phyloP scores from a whole-genome alignment of 169 alveolate genomes.

The Cryptosporidium parvum region DNA sequence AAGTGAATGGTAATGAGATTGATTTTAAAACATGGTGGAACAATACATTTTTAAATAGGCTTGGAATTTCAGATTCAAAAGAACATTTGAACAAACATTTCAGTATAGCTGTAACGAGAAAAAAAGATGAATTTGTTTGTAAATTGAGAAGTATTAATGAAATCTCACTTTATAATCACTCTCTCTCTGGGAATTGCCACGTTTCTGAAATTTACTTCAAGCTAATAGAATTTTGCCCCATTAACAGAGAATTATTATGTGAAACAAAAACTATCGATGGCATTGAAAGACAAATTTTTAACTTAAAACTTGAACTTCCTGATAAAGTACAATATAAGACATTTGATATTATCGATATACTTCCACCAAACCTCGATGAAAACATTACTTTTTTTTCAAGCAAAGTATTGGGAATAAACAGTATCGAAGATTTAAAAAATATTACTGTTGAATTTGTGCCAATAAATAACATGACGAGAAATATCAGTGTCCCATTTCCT shows the following conservation, averaged over 20 bases:
- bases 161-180: not conserved
- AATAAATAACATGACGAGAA: not conserved
- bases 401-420: constrained; percentile 19
- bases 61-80: not conserved
- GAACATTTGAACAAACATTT: not conserved
- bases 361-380: constrained; percentile 34
- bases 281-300: constrained; percentile 1
- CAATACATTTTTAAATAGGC: not conserved
- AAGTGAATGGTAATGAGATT: constrained; percentile 43
- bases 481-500: constrained; percentile 56
- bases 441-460: constrained; percentile 16
- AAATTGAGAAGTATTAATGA: not conserved
- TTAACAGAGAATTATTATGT: constrained; percentile 11
- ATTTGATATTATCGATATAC: constrained; percentile 59
- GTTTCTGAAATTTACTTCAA: constrained; percentile 36
- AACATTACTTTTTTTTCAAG: constrained; percentile 17
- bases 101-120: not conserved
- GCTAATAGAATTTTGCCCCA: constrained; percentile 5
- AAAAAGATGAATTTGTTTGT: constrained; percentile 3
- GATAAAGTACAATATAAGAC: not conserved
- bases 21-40: constrained; percentile 53
- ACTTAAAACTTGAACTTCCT: constrained; percentile 16
- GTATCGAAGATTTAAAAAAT: constrained; percentile 5
- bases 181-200: constrained; percentile 34
- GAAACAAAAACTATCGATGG: not conserved